These are phyloP conservation scores for Paraconiothyrium brasiliense DNA, from an alignment of 2,329 filamentous ascomycete species.

Conservation along the genomic window DNA sequence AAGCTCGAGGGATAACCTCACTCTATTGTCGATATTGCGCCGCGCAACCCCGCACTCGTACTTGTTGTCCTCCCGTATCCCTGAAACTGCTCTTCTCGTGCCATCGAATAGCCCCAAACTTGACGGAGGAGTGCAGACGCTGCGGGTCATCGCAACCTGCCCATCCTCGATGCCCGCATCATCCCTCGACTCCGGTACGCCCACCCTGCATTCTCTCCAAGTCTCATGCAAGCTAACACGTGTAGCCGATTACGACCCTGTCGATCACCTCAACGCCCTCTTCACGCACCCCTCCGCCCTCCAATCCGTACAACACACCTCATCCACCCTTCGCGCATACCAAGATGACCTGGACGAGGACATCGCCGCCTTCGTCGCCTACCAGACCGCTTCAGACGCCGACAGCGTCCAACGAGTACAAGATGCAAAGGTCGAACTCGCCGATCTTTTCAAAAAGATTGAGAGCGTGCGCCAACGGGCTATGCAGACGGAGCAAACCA, in stretches of 20 bases:
- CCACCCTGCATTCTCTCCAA: slow-evolving; percentile 6
- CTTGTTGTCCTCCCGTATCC: neutral
- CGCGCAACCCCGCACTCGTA: slow-evolving; percentile 15
- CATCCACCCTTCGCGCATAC: slow-evolving; percentile 75
- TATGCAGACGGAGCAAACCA: slow-evolving; percentile 90
- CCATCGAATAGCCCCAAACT: slow-evolving; percentile 4
- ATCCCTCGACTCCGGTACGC: slow-evolving; percentile 51
- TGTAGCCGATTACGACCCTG: slow-evolving; percentile 87
- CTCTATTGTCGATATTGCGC: slow-evolving; percentile 19
- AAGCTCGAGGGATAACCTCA: slow-evolving; percentile 25
- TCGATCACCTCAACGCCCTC: slow-evolving; percentile 90
- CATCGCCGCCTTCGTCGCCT: slow-evolving; percentile 75
- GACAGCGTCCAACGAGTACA: slow-evolving; percentile 92
- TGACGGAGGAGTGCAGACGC: slow-evolving; percentile 33
- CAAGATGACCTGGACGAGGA: slow-evolving; percentile 84
- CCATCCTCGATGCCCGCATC: slow-evolving; percentile 49
- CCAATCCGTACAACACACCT: slow-evolving; percentile 77
- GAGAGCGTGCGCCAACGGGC: slow-evolving; percentile 90
- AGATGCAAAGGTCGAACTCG: slow-evolving; percentile 87
- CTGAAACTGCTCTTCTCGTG: neutral
- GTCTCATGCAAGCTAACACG: slow-evolving; percentile 18
- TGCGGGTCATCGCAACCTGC: slow-evolving; percentile 48
- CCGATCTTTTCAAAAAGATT: slow-evolving; percentile 91
- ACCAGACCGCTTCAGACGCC: slow-evolving; percentile 84
- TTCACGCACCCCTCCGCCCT: slow-evolving; percentile 91